Base-by-base conservation (phyloP, 495 filamentous ascomycete species). In the Neurospora pannonica region DNA sequence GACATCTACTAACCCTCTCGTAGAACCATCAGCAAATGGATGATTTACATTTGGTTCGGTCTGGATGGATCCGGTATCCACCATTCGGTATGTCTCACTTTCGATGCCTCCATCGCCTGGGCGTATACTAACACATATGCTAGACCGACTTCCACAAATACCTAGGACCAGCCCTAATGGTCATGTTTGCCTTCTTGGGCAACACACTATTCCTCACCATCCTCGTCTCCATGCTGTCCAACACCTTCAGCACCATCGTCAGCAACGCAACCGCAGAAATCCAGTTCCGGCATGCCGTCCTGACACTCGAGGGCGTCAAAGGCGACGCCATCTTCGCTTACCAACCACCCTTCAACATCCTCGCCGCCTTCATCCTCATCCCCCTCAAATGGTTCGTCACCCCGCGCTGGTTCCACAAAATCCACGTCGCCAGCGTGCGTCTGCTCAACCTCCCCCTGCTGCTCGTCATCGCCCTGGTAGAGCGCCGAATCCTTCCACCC, bases 41-140 rank as follows among this genome's bases (percentile, higher is more conserved):
- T 93, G 91, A 85, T 93, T 1, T 93, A 90, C 86, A 91, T 93
- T 72, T 93, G 91, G 91, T 93, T 93, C 75, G 91, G 91, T 0
- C 84, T 93, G 15, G 91, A 93, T 73, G 91, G 91, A 10, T 92
- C 90, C 2, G 91, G 91, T 5, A 90, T 93, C 39, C 85, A 90
- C 74, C 81, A 86, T 75, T 91, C 91, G 15, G 86, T 86, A 74
- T 38, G 83, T 77, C 42, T 39, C 5, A 1, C 34, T 70, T n/a
- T 31, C 6, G 31, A 13, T 71, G 21, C 24, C 38, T 75, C 21
- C 24, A 42, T 38, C 24, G 24, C 19, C 15, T 38, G 48, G 48
- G 38, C 19, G 46, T 13, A 8, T 38, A 38, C 54, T 72, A 42
- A 72, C 24, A 37, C 38, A 39, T 46, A 6, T 19, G 8, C 4